These are phyloP conservation scores for Kregervanrija fluxuum DNA, from an alignment of 805 yeast species.

Conservation along the genomic window DNA sequence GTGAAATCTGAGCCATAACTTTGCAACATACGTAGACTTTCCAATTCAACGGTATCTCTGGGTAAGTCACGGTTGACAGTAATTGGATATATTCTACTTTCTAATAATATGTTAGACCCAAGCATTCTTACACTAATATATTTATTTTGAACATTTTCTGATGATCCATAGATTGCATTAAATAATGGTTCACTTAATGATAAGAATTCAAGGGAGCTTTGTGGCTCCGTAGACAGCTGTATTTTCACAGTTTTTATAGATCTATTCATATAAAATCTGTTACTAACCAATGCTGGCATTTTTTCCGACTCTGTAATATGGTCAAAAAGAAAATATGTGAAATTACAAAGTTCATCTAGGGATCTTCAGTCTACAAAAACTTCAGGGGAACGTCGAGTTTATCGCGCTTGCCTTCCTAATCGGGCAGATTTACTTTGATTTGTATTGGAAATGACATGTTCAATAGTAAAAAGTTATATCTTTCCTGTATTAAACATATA, in stretches of 20 bases:
- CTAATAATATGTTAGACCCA: slow-evolving; percentile 19
- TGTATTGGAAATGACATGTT: too few species aligned
- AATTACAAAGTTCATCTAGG: too few species aligned
- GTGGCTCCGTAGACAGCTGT: slow-evolving; percentile 14
- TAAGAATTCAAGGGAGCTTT: slow-evolving; percentile 15
- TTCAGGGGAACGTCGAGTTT: too few species aligned
- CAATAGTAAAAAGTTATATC: too few species aligned
- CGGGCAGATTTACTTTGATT: too few species aligned
- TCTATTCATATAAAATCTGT: too few species aligned
- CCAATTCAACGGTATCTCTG: slow-evolving; percentile 29
- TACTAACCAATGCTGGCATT: too few species aligned
- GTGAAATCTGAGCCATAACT: slow-evolving; percentile 35
- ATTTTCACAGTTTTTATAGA: slow-evolving; percentile 12
- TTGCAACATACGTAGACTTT: slow-evolving; percentile 31
- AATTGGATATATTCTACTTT: slow-evolving; percentile 31
- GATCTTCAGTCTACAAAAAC: too few species aligned
- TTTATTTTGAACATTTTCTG: slow-evolving; percentile 2
- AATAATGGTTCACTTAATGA: slow-evolving; percentile 12
- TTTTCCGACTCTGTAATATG: too few species aligned
- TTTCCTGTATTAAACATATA: too few species aligned
- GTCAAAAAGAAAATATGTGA: too few species aligned
- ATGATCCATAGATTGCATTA: slow-evolving; percentile 9
- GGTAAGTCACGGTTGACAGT: slow-evolving; percentile 20
- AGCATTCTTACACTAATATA: slow-evolving; percentile 16
- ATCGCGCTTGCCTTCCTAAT: too few species aligned